Conservation (phyloP, 176 grass and related monocot genomes). For the Elymus sibiricus region DNA sequence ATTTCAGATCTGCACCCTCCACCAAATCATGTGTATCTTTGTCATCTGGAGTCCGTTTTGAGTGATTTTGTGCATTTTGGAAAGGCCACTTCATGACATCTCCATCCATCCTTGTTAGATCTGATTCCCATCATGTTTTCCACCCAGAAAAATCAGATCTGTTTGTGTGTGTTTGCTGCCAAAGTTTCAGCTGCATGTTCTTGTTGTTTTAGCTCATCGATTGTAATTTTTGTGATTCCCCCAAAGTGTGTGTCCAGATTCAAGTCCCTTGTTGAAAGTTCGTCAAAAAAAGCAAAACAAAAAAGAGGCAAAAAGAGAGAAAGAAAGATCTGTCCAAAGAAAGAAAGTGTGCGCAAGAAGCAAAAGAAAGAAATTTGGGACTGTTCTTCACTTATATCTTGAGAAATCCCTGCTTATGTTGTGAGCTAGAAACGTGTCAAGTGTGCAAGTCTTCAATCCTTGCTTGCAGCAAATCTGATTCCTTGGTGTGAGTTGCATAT, state of each 20-base stretch:
- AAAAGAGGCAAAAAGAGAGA: too few species aligned
- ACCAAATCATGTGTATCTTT: neutral
- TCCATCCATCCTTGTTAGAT: neutral
- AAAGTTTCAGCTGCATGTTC: too few species aligned
- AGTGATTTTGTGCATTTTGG: neutral
- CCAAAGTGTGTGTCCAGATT: neutral
- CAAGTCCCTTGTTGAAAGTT: neutral
- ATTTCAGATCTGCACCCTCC: neutral
- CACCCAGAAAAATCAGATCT: neutral
- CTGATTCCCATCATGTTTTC: neutral
- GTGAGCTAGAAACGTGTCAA: too few species aligned
- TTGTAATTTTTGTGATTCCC: neutral
- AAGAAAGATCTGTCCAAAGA: too few species aligned
- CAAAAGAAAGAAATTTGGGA: too few species aligned
- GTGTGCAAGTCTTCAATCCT: too few species aligned
- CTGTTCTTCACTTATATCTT: too few species aligned
- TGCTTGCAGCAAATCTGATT: too few species aligned
- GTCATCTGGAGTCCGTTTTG: neutral
- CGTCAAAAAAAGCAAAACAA: neutral
- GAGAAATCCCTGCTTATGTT: too few species aligned
- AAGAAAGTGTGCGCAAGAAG: too few species aligned
- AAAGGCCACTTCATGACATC: neutral
- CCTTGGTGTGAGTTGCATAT: too few species aligned
- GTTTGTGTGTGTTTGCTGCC: too few species aligned
- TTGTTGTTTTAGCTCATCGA: neutral